A percentile compares a stretch with the other conserved stretches of the same genome.
Conservation (phyloP, 306 rosid species). For the Rubus parviflorus region DNA sequence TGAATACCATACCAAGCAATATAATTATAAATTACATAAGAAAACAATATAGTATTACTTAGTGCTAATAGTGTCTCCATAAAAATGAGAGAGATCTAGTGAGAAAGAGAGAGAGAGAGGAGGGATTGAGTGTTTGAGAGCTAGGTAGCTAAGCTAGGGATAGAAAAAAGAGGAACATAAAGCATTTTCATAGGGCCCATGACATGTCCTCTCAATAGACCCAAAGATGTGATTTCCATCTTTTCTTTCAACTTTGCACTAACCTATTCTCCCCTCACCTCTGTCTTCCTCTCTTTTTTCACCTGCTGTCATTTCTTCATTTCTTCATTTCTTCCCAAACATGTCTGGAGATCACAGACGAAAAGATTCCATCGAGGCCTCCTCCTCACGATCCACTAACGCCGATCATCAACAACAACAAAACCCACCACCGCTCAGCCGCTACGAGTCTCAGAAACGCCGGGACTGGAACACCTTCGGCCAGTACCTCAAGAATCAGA, state of each 20-base stretch:
- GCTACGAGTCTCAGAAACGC: slow-evolving; percentile 82
- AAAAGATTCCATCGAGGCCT: slow-evolving; percentile 41
- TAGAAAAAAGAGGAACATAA: slow-evolving; percentile 44
- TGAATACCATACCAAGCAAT: not conserved
- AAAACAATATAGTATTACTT: slow-evolving; percentile 17
- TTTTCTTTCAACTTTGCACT: slow-evolving; percentile 52
- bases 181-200: slow-evolving; percentile 70
- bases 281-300: not conserved
- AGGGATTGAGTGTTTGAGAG: slow-evolving; percentile 7
- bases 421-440: slow-evolving; percentile 47
- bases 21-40: not conserved
- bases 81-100: slow-evolving; percentile 1
- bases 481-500: slow-evolving; percentile 68
- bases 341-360: slow-evolving; percentile 48
- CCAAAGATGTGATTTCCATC: slow-evolving; percentile 71
- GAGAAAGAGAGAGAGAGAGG: not conserved
- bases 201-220: slow-evolving; percentile 74
- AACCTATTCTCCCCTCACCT: slow-evolving; percentile 35
- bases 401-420: slow-evolving; percentile 24
- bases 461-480: slow-evolving; percentile 96
- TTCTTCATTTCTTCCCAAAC: slow-evolving; percentile 30
- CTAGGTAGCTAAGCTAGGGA: not conserved
- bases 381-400: slow-evolving; percentile 32
- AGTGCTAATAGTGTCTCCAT: not conserved
- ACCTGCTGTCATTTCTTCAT: slow-evolving; percentile 20